phyloP scores from a whole-genome alignment of 2,329 filamentous ascomycete genomes.

The Lomentospora prolificans region DNA sequence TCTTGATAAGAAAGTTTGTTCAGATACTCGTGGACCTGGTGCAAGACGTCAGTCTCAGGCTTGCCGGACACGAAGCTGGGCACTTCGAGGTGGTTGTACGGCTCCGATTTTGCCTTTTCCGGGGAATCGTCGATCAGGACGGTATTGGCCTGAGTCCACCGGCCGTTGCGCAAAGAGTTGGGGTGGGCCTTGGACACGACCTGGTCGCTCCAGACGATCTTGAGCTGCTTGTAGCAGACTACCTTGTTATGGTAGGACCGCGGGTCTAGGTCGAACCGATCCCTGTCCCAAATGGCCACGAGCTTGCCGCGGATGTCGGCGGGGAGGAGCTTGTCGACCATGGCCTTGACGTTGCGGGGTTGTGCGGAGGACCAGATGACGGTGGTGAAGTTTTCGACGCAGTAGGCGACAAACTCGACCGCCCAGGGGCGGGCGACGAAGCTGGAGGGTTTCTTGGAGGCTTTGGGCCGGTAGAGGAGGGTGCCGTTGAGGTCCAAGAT shows the following conservation, averaged over 20 bases:
- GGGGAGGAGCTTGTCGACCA: constrained; percentile 57
- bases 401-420: constrained; percentile 58
- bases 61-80: constrained; percentile 58
- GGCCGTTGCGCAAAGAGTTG: constrained; percentile 21
- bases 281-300: constrained; percentile 67
- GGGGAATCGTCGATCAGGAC: constrained; percentile 78
- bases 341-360: constrained; percentile 58
- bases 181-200: constrained; percentile 34
- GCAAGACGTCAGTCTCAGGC: constrained; percentile 37
- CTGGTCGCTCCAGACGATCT: constrained; percentile 55
- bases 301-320: constrained; percentile 42
- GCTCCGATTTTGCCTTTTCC: constrained; percentile 74
- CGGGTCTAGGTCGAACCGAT: constrained; percentile 57
- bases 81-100: constrained; percentile 70
- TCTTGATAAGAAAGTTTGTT: constrained; percentile 41
- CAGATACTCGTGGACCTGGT: constrained; percentile 52
- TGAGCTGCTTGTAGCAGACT: constrained; percentile 83
- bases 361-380: constrained; percentile 88
- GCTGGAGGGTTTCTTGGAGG: constrained; percentile 28
- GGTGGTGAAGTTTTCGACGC: constrained; percentile 65
- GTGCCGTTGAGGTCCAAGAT: constrained; percentile 93
- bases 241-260: constrained; percentile 60
- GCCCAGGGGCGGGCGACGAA: constrained; percentile 63
- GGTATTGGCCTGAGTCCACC: constrained; percentile 78
- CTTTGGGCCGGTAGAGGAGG: constrained; percentile 60